phyloP scores from a whole-genome alignment of 148 eudicot species.

The Dysphania ambrosioides region DNA sequence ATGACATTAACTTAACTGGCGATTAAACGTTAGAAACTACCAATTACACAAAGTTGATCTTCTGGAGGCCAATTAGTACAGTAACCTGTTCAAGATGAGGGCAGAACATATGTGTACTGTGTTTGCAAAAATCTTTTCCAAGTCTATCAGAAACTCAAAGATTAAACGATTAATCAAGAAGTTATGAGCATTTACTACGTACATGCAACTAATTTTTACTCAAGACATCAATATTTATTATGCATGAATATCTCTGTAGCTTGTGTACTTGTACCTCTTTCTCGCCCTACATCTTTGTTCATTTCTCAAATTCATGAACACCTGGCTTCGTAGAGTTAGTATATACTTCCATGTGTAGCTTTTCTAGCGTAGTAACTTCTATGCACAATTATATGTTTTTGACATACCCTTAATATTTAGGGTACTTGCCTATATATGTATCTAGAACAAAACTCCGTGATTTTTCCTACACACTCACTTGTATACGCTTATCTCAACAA shows the following conservation, averaged over 20 bases:
- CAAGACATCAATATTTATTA: not conserved
- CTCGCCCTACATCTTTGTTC: not conserved
- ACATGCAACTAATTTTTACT: not conserved
- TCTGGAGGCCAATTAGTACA: too few species aligned
- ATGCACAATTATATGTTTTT: not conserved
- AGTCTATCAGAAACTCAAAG: too few species aligned
- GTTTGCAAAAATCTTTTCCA: too few species aligned
- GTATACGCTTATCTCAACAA: too few species aligned
- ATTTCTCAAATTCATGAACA: conserved; percentile 2
- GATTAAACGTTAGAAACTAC: too few species aligned
- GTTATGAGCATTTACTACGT: not conserved
- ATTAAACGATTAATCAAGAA: too few species aligned
- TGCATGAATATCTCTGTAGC: not conserved
- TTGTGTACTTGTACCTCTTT: not conserved
- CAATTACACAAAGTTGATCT: too few species aligned
- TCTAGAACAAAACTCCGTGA: not conserved
- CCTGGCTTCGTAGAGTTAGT: conserved; percentile 21
- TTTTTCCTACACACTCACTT: too few species aligned
- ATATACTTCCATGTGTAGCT: conserved; percentile 13
- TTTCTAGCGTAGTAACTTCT: not conserved
- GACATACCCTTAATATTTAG: not conserved
- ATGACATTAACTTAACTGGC: too few species aligned
- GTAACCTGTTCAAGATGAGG: too few species aligned
- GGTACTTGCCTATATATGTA: not conserved
- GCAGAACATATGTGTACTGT: too few species aligned